These are phyloP conservation scores for Trichoderma erinaceum DNA, from an alignment of 495 filamentous ascomycete genomes.

Conservation along the genomic window DNA sequence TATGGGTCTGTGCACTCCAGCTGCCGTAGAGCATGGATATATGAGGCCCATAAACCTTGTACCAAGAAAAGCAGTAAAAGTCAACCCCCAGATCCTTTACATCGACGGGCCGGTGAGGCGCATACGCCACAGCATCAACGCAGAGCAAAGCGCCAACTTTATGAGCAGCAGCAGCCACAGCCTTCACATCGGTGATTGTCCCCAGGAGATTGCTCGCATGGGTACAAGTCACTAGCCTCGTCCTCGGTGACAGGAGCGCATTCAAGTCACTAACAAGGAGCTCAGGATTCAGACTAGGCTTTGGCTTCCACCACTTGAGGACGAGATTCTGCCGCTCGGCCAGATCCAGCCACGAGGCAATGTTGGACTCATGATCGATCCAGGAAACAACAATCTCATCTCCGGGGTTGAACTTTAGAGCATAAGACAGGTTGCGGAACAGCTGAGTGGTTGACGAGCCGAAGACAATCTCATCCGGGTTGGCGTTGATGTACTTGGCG, in stretches of 20 bases:
- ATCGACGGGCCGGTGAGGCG: conserved; percentile 63
- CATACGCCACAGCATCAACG: conserved; percentile 63
- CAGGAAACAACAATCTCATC: conserved; percentile 60
- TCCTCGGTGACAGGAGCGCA: conserved; percentile 50
- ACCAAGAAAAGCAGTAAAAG: conserved; percentile 71
- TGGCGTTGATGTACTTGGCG: conserved; percentile 62
- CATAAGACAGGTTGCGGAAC: conserved; percentile 60
- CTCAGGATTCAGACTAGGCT: conserved; percentile 41
- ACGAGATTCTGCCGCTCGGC: conserved; percentile 48
- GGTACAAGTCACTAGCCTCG: conserved; percentile 60
- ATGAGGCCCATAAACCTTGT: conserved; percentile 72
- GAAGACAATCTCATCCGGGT: conserved; percentile 56
- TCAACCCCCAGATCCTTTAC: conserved; percentile 60
- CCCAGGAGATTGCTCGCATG: conserved; percentile 68
- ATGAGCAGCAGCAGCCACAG: conserved; percentile 41
- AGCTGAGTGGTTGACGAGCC: conserved; percentile 68
- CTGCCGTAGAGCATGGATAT: conserved; percentile 61
- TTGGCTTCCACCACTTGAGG: conserved; percentile 61
- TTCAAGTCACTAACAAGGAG: conserved; percentile 48
- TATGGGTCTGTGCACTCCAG: conserved; percentile 37
- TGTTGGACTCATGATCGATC: conserved; percentile 65
- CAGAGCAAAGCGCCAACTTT: conserved; percentile 37
- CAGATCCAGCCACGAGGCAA: conserved; percentile 58
- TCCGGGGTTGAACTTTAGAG: conserved; percentile 51
- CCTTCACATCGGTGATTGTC: conserved; percentile 56